A percentile compares a stretch with the other conserved stretches of the same genome.
Conservation (phyloP, 179 eudicot genomes). For the Beta macrorhiza region DNA sequence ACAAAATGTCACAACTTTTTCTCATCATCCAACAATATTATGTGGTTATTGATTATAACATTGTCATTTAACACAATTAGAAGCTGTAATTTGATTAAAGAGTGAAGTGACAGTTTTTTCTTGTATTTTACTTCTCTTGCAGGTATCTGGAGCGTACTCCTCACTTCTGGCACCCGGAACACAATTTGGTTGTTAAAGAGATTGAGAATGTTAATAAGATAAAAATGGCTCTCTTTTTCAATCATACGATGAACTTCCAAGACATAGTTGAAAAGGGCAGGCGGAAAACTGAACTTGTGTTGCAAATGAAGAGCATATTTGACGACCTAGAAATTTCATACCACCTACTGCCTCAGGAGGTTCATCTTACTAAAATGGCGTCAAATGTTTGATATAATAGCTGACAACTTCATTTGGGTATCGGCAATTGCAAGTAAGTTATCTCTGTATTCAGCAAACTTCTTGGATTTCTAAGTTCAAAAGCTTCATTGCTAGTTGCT, state of each 20-base stretch:
- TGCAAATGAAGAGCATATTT: constrained; percentile 39
- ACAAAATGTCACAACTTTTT: not conserved
- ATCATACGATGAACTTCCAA: constrained; percentile 48
- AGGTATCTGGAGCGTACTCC: constrained; percentile 36
- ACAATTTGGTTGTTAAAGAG: constrained; percentile 33
- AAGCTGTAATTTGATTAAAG: no score
- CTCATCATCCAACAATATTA: no score
- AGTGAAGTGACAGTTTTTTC: no score
- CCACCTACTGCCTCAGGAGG: constrained; percentile 38
- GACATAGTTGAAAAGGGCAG: constrained; percentile 26
- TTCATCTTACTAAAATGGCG: constrained; percentile 19
- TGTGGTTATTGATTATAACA: not conserved
- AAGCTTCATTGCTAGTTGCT: not conserved
- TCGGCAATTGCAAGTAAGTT: constrained; percentile 15
- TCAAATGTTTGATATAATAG: not conserved
- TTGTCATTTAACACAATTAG: not conserved
- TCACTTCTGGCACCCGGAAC: constrained; percentile 31
- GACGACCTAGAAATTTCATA: constrained; percentile 36
- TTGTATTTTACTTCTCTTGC: not conserved
- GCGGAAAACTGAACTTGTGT: constrained; percentile 35
- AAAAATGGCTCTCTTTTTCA: constrained; percentile 33
- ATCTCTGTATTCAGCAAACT: not conserved
- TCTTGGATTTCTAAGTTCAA: not conserved
- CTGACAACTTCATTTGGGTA: not conserved
- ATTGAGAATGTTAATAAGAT: constrained; percentile 40